These are phyloP conservation scores for Trypethelium eluteriae DNA, from an alignment of 495 filamentous ascomycete species.

Conservation along the genomic window DNA sequence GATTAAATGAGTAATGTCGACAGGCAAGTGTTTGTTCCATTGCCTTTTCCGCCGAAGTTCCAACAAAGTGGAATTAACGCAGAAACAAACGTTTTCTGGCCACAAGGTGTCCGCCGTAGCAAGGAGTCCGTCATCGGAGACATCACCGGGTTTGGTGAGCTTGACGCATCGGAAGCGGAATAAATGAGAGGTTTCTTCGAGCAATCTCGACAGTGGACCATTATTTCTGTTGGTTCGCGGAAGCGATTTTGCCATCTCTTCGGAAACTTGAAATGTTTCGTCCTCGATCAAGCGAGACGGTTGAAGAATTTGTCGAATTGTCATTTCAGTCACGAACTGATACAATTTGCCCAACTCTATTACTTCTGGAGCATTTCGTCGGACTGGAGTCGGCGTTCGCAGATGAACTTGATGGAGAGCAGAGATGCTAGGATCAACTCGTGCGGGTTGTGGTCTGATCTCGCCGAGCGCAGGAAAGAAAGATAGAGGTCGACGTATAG, in stretches of 20 bases:
- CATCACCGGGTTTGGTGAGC: slow-evolving; percentile 9
- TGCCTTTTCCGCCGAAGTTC: slow-evolving; percentile 56
- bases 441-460: slow-evolving; percentile 26
- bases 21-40: slow-evolving; percentile 65
- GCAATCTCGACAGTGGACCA: background rate
- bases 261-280: slow-evolving; percentile 22
- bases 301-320: background rate
- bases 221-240: slow-evolving; percentile 14
- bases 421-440: slow-evolving; percentile 26
- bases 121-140: slow-evolving; percentile 47
- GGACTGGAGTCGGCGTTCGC: slow-evolving; percentile 29
- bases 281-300: slow-evolving; percentile 9
- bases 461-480: slow-evolving; percentile 19
- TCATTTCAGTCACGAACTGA: slow-evolving; percentile 28
- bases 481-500: slow-evolving; percentile 5
- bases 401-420: slow-evolving; percentile 37
- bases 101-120: slow-evolving; percentile 54
- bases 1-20: slow-evolving; percentile 58
- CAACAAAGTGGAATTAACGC: slow-evolving; percentile 55
- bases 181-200: slow-evolving; percentile 19
- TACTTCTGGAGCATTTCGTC: slow-evolving; percentile 5
- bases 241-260: slow-evolving; percentile 13
- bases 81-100: slow-evolving; percentile 63
- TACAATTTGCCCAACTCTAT: slow-evolving; percentile 23
- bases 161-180: slow-evolving; percentile 29